Percentiles rank a stretch among this genome's conserved stretches.
phyloP scores from a whole-genome alignment of 306 rosid species.

The Ziziphus jujuba region DNA sequence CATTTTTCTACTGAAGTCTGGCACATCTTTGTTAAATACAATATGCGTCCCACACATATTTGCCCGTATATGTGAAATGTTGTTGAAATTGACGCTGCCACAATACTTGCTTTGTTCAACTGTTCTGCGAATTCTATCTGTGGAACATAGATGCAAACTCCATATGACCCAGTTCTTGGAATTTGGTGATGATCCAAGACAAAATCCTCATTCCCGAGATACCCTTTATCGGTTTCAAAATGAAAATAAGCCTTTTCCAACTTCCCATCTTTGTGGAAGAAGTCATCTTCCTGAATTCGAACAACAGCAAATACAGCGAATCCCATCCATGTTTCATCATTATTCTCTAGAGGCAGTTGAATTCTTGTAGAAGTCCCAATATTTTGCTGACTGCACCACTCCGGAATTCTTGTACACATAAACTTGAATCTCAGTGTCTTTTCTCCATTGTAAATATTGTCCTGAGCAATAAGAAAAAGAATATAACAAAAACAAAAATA shows the following conservation, averaged over 20 bases:
- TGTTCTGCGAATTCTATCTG: not conserved
- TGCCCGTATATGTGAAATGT: not conserved
- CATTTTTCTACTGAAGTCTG: not conserved
- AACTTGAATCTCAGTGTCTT: not conserved
- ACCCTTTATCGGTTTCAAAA: constrained; percentile 1
- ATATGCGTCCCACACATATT: not conserved
- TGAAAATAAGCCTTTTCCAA: too few species aligned
- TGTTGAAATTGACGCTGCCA: not conserved
- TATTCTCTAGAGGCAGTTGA: not conserved
- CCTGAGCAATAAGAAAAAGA: not conserved
- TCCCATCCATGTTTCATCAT: constrained; percentile 1
- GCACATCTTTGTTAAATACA: not conserved
- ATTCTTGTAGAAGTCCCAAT: constrained; percentile 2
- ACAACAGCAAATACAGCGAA: not conserved
- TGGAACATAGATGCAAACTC: not conserved
- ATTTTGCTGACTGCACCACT: not conserved
- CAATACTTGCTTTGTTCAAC: not conserved
- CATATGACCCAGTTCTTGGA: not conserved
- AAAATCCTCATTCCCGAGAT: not conserved
- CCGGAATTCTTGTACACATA: not conserved
- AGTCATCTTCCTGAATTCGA: constrained; percentile 1
- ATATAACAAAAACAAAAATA: not conserved
- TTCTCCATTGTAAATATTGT: not conserved
- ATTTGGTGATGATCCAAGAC: not conserved
- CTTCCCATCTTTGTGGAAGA: not conserved